Percentiles rank a stretch among this genome's conserved stretches.
These are phyloP conservation scores for Ploettnerulaceae sp. DNA, from an alignment of 2,329 filamentous ascomycete genomes.

Conservation along the genomic window DNA sequence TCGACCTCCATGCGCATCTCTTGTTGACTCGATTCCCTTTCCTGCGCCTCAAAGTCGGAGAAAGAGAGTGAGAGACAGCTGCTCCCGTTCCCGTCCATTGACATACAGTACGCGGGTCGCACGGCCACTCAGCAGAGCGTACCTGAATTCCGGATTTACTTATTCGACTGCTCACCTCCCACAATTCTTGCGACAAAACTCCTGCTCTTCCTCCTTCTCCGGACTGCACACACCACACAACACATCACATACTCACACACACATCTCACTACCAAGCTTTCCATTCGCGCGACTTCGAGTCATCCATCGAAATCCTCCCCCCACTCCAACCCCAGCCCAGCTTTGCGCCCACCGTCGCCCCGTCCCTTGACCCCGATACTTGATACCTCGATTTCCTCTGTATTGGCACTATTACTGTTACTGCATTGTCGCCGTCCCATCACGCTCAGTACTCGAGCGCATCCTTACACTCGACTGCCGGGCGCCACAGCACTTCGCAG, in stretches of 20 bases:
- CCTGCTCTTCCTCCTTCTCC: neutral
- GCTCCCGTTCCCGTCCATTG: neutral
- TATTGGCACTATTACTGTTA: slow-evolving; percentile 2
- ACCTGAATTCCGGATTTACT: slow-evolving; percentile 16
- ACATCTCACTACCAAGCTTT: neutral
- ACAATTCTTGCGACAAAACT: slow-evolving; percentile 15
- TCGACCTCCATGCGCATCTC: neutral
- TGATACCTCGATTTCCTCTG: neutral
- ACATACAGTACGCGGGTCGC: slow-evolving; percentile 17
- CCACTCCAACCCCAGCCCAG: neutral
- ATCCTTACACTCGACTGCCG: slow-evolving; percentile 8
- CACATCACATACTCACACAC: neutral
- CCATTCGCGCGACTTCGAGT: slow-evolving; percentile 11
- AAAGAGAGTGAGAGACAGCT: neutral
- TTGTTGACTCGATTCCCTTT: too few relatives aligned
- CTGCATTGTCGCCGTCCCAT: slow-evolving; percentile 13
- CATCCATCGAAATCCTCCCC: slow-evolving; percentile 1
- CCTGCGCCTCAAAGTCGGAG: neutral
- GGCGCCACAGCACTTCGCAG: slow-evolving; percentile 13
- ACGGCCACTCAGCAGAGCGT: slow-evolving; percentile 20
- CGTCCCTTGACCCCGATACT: slow-evolving; percentile 1
- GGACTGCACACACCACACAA: neutral
- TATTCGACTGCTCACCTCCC: slow-evolving; percentile 24
- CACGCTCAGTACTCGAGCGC: slow-evolving; percentile 17
- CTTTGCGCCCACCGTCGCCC: slow-evolving; percentile 2